phyloP scores from a whole-genome alignment of 208 protist genomes.

The Acanthamoeba polyphaga region DNA sequence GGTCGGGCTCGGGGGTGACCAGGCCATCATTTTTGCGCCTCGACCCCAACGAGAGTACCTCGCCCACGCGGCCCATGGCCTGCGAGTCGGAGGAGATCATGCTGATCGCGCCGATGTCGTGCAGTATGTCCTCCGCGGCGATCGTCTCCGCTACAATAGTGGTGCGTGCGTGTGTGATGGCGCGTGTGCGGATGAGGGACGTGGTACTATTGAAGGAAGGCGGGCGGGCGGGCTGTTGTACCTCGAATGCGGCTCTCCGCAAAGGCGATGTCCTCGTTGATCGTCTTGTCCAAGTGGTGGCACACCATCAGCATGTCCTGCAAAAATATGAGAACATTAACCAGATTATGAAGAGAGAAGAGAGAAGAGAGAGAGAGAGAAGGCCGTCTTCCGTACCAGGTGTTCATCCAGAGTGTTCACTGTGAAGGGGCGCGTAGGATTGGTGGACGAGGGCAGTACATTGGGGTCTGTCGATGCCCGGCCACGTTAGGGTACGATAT shows the following conservation, averaged over 20 bases:
- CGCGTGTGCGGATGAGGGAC: no score
- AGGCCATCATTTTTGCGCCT: no score
- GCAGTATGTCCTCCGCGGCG: slow-evolving; percentile 85
- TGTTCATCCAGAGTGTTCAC: slow-evolving; percentile 88
- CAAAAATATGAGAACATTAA: neutral
- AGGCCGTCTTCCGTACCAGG: slow-evolving; percentile 28
- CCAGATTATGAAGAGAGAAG: neutral
- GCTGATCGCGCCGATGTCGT: slow-evolving; percentile 85
- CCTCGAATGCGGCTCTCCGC: slow-evolving; percentile 85
- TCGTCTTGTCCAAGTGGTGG: slow-evolving; percentile 86
- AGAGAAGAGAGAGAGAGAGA: neutral
- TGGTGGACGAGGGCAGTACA: slow-evolving; percentile 86
- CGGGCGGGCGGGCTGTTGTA: neutral
- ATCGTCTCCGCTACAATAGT: slow-evolving; percentile 70
- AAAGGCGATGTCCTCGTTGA: slow-evolving; percentile 86
- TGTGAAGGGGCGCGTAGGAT: slow-evolving; percentile 86
- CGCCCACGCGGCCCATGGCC: slow-evolving; percentile 85
- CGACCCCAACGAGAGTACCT: slow-evolving; percentile 67
- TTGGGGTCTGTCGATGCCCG: slow-evolving; percentile 68
- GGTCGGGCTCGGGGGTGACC: no score
- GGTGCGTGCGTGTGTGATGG: no score
- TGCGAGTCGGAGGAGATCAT: slow-evolving; percentile 89
- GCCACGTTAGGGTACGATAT: no score
- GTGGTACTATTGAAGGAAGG: neutral
- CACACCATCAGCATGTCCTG: slow-evolving; percentile 89